Base-by-base conservation (phyloP, 352 stramenopile genomes). In the Phytopythium aichiense region DNA sequence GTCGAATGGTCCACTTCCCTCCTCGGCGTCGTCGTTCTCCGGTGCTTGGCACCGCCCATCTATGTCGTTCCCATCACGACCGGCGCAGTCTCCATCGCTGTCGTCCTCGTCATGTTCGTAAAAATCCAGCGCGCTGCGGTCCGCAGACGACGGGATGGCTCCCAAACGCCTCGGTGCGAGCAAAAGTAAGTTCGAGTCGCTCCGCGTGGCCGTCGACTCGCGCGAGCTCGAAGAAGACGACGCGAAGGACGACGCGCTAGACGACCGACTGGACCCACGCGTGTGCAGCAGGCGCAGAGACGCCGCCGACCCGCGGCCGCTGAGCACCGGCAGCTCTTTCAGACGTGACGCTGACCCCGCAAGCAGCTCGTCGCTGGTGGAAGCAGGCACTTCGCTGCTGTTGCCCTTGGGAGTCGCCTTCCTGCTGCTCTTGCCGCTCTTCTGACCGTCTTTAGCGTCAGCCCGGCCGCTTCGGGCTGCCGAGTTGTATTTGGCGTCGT, bases 121-220 rank as follows among this genome's bases (percentile, higher is more conserved):
- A 16, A 91, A 76, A 18, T 89, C 81, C 16, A 91, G 57, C 0
- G 77, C 72, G 45, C 75, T 76, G 30, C 67, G 70, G 63, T 91
- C 75, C 0, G 75, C 74, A n/a, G 74, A 82, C 8, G 81, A 87
- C 16, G 81, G 79, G 0, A 91, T 71, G 4, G 71, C 60, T 7
- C 68, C 71, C 2, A 64, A 22, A 9, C 72, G 75, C 9, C 77
- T 72, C n/a, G 77, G 77, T 0, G 79, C 79, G 23, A 88, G 73
- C 2, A 92, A 73, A 25, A 88, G 73, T 2, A 94, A 60, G 23
- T 84, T 81, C 15, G 76, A 77, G 50, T 92, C 83, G 40, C 83
- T 94, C 25, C 77, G 68, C 18, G 73, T 77, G 23, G 76, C 69
- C 1, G 70, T 60, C 46, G 46, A 51, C 62, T 45, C 16, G 52